These are phyloP conservation scores for Aspergillus melleus DNA, from an alignment of 2,329 filamentous ascomycete species.

Conservation along the genomic window DNA sequence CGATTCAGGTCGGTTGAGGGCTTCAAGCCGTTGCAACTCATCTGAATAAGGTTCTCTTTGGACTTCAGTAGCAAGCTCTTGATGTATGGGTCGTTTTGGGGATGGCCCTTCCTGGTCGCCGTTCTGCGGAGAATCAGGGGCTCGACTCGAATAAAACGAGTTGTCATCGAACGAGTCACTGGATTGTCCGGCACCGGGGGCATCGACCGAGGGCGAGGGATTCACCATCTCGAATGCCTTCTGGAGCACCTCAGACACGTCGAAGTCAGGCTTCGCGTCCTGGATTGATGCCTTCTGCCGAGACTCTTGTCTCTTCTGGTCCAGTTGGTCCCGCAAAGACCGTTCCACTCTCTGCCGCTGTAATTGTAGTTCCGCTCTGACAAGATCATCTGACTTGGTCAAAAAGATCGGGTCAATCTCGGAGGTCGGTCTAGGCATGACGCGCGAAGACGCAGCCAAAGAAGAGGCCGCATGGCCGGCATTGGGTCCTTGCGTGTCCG, in stretches of 20 bases:
- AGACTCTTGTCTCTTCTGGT: conserved; percentile 57
- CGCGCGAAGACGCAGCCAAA: conserved; percentile 33
- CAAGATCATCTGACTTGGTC: conserved; percentile 80
- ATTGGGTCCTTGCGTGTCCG: conserved; percentile 19
- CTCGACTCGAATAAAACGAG: conserved; percentile 92
- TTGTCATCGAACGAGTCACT: conserved; percentile 89
- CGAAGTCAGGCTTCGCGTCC: conserved; percentile 63
- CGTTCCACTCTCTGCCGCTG: conserved; percentile 81
- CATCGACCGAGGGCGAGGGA: conserved; percentile 61
- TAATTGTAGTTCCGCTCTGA: conserved; percentile 76
- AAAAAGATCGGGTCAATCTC: conserved; percentile 81
- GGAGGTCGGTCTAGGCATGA: conserved; percentile 54
- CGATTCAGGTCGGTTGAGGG: conserved; percentile 36
- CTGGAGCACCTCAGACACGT: conserved; percentile 70
- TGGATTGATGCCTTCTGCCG: conserved; percentile 52
- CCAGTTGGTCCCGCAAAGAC: conserved; percentile 72
- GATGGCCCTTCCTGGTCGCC: conserved; percentile 35
- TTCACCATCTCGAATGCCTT: conserved; percentile 71
- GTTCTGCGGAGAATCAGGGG: conserved; percentile 69
- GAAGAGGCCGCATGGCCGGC: conserved; percentile 22
- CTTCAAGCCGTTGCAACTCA: conserved; percentile 40
- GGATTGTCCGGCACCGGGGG: conserved; percentile 57
- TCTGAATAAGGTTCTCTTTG: conserved; percentile 35
- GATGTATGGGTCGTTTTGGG: conserved; percentile 28
- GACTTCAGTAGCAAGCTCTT: conserved; percentile 34